A percentile compares a stretch with the other conserved stretches of the same genome.
These are phyloP conservation scores for Kingdonia uniflora DNA, from an alignment of 164 flowering plant genomes.

Conservation along the genomic window DNA sequence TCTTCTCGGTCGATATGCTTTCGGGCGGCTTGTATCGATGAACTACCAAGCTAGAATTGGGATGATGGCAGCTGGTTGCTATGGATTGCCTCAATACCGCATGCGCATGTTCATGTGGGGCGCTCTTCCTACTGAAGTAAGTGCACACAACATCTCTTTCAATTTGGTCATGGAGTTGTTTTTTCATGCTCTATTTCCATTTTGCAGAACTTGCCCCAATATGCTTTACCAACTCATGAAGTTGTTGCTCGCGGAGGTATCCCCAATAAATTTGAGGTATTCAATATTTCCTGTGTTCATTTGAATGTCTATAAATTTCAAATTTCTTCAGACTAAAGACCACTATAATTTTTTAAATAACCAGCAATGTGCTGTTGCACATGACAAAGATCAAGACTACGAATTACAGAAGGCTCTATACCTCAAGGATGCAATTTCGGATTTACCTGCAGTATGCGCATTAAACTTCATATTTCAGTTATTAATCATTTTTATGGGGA, in stretches of 20 bases:
- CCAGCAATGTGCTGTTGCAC: slow-evolving; percentile 43
- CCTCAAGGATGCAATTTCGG: slow-evolving; percentile 71
- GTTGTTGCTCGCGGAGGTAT: slow-evolving; percentile 41
- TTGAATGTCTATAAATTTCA: not conserved
- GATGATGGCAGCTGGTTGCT: slow-evolving; percentile 72
- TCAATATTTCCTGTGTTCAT: not conserved
- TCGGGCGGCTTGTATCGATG: slow-evolving; percentile 50
- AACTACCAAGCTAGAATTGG: slow-evolving; percentile 75
- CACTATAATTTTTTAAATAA: not conserved
- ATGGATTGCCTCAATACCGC: slow-evolving; percentile 82
- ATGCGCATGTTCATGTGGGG: slow-evolving; percentile 89
- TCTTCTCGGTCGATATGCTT: slow-evolving; percentile 59
- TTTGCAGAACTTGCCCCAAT: slow-evolving; percentile 62
- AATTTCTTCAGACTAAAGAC: not conserved
- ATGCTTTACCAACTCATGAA: slow-evolving; percentile 75
- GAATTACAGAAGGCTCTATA: slow-evolving; percentile 30
- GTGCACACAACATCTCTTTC: not conserved
- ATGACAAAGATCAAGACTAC: slow-evolving; percentile 21
- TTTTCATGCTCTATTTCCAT: not conserved
- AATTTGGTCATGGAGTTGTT: not conserved
- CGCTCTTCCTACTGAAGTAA: slow-evolving; percentile 48
- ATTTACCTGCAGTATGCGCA: slow-evolving; percentile 58
- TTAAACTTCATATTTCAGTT: not conserved
- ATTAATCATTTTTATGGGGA: not conserved
- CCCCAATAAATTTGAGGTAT: slow-evolving; percentile 68